A percentile compares a stretch with the other conserved stretches of the same genome.
Conservation (phyloP, 441 rosid species). For the Adansonia rubrostipa region DNA sequence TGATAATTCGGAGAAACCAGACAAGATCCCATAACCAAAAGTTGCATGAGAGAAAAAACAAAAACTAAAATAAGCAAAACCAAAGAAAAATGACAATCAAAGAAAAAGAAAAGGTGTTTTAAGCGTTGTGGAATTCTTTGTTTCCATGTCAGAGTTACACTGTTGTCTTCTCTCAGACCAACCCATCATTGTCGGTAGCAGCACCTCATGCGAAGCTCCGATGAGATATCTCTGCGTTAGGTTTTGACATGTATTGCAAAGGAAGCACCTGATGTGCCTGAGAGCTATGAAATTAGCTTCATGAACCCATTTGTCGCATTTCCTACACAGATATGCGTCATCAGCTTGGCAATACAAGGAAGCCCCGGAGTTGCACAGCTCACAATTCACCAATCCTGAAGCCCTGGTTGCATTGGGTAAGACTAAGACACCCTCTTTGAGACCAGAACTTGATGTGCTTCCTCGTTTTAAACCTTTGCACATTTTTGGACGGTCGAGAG, state of each 20-base stretch:
- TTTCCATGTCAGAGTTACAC: conserved; percentile 35
- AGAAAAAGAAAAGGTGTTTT: conserved; percentile 50
- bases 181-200: conserved; percentile 44
- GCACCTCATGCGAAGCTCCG: conserved; percentile 52
- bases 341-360: conserved; percentile 80
- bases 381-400: conserved; percentile 44
- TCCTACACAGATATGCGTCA: conserved; percentile 66
- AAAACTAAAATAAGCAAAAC: too few species aligned
- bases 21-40: not conserved
- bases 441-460: conserved; percentile 24
- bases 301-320: conserved; percentile 75
- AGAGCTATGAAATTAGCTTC: conserved; percentile 78
- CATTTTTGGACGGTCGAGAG: conserved; percentile 39
- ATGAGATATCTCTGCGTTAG: conserved; percentile 61
- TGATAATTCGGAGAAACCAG: not conserved
- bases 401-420: conserved; percentile 10
- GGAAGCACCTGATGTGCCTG: conserved; percentile 74
- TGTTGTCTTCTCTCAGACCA: conserved; percentile 22
- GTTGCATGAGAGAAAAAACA: not conserved
- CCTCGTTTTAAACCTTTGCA: conserved; percentile 51
- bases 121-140: conserved; percentile 26
- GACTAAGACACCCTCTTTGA: conserved; percentile 18
- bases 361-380: conserved; percentile 65
- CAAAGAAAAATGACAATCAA: conserved; percentile 33
- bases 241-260: conserved; percentile 63